These are phyloP conservation scores for Zygoascus bituminiphila DNA, from an alignment of 805 yeast genomes.

Conservation along the genomic window DNA sequence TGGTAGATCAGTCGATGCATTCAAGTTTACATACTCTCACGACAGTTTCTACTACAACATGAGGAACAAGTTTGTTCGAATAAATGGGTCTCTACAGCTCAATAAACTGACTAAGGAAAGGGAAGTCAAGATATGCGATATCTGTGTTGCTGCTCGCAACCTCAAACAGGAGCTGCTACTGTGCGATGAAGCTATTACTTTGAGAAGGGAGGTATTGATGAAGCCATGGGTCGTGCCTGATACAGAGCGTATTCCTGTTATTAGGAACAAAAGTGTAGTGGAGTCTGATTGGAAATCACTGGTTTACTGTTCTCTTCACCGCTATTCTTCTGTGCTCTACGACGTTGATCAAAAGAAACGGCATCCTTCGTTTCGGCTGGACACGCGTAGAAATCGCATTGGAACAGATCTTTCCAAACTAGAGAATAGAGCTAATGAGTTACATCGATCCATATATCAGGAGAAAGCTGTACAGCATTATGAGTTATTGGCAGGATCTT, in stretches of 20 bases:
- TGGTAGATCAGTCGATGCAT: slow-evolving; percentile 2
- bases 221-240: slow-evolving; percentile 6
- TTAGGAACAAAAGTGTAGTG: background rate
- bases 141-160: background rate
- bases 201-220: slow-evolving; percentile 4
- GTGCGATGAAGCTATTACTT: slow-evolving; percentile 1
- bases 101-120: background rate
- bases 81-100: background rate
- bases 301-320: background rate
- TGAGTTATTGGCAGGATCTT: background rate
- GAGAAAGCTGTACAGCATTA: background rate
- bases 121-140: slow-evolving; percentile 1
- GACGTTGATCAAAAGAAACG: background rate
- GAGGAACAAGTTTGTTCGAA: background rate
- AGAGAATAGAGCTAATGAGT: background rate
- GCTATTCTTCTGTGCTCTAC: background rate
- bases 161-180: slow-evolving; percentile 3
- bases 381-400: background rate
- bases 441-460: background rate
- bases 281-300: background rate
- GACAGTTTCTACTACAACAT: background rate
- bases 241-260: background rate
- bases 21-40: background rate
- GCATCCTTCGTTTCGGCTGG: background rate
- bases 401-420: background rate